These are phyloP conservation scores for Coniochaeta ligniaria DNA, from an alignment of 2,329 filamentous ascomycete species.

Conservation along the genomic window DNA sequence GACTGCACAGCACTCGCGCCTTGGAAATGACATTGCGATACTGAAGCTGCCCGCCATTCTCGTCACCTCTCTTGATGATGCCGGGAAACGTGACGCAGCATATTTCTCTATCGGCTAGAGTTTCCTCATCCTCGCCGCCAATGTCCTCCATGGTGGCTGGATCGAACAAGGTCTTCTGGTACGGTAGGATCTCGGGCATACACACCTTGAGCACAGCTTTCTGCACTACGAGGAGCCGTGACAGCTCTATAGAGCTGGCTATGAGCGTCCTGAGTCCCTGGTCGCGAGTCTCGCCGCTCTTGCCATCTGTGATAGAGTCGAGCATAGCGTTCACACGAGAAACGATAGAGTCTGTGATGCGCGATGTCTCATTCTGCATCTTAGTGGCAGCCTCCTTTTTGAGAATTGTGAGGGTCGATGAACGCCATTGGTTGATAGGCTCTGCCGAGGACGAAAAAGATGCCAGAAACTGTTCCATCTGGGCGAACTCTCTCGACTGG, in stretches of 20 bases:
- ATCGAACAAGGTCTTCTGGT: constrained; percentile 51
- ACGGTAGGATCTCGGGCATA: constrained; percentile 46
- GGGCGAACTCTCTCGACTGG: constrained; percentile 41
- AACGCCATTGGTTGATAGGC: constrained; percentile 59
- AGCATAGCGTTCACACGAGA: constrained; percentile 41
- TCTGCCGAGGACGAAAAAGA: constrained; percentile 33
- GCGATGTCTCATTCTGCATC: constrained; percentile 37
- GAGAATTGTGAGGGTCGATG: constrained; percentile 53
- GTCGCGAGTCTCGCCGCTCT: constrained; percentile 36
- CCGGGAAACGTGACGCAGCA: constrained; percentile 58
- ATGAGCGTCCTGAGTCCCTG: constrained; percentile 46
- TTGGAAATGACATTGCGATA: constrained; percentile 58
- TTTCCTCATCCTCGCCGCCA: constrained; percentile 52
- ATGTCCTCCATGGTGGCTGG: constrained; percentile 57
- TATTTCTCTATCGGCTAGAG: constrained; percentile 43
- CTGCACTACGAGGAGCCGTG: constrained; percentile 49
- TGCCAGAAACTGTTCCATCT: constrained; percentile 38
- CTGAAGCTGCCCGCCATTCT: constrained; percentile 53
- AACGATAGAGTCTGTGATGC: constrained; percentile 34
- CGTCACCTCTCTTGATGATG: constrained; percentile 57
- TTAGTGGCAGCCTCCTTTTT: constrained; percentile 42
- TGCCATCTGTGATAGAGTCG: constrained; percentile 37
- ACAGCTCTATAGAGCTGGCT: constrained; percentile 45
- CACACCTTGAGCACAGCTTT: constrained; percentile 49
- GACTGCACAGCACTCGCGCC: constrained; percentile 55